Conservation (phyloP, 305 asterid genomes). For the Fraxinus platypoda region DNA sequence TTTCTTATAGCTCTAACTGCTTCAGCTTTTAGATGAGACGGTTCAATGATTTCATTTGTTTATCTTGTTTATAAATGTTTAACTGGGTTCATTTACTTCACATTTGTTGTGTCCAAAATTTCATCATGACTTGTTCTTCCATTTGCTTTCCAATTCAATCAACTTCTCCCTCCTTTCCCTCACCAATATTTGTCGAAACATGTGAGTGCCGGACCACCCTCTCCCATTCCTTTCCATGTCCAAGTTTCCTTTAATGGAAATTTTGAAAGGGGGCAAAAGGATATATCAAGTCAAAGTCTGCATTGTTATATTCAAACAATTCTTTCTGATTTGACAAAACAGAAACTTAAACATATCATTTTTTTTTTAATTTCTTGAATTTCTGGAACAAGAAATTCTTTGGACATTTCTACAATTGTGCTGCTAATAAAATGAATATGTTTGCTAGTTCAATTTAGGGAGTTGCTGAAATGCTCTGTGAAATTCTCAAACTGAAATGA, state of each 20-base stretch:
- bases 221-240: background rate
- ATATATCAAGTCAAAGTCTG: background rate
- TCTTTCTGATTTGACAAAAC: background rate
- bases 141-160: background rate
- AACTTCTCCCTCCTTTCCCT: background rate
- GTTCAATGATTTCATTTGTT: background rate
- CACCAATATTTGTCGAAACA: background rate
- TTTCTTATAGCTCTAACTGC: background rate
- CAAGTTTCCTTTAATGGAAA: background rate
- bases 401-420: background rate
- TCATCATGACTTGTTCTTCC: background rate
- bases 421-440: background rate
- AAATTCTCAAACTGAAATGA: background rate
- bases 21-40: background rate
- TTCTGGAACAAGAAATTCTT: background rate
- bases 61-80: background rate
- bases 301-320: background rate
- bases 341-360: too few species aligned
- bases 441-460: background rate
- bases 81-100: background rate
- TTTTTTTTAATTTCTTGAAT: background rate
- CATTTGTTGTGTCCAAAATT: background rate
- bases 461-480: constrained; percentile 7
- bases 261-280: background rate
- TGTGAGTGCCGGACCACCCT: background rate